Conservation (phyloP, 306 rosid genomes). For the Astragalus membranaceus region DNA sequence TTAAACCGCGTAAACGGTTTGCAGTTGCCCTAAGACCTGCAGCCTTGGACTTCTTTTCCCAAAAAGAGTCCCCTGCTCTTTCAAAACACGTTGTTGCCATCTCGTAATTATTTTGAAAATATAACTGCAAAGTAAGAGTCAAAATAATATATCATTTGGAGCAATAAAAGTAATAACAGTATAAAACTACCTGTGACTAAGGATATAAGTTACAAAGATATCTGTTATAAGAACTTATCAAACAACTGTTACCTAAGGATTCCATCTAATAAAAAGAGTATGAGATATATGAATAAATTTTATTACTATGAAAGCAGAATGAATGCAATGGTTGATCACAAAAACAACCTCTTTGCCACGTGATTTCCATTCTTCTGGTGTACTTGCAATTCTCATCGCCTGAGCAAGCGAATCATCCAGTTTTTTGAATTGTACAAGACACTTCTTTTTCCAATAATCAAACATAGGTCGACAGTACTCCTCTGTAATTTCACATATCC, state of each 20-base stretch:
- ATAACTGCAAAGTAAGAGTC: slow-evolving; percentile 38
- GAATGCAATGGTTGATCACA: background rate
- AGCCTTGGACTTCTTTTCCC: slow-evolving; percentile 73
- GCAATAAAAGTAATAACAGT: background rate
- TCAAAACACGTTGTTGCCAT: slow-evolving; percentile 79
- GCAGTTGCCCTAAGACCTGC: slow-evolving; percentile 58
- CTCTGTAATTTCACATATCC: slow-evolving; percentile 57
- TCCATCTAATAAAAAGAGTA: background rate
- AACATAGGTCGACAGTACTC: slow-evolving; percentile 45
- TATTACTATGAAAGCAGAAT: background rate
- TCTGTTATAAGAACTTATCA: background rate
- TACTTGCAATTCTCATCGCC: slow-evolving; percentile 73
- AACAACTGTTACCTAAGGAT: background rate
- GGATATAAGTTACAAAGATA: background rate
- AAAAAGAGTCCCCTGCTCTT: slow-evolving; percentile 58
- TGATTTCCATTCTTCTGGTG: slow-evolving; percentile 64
- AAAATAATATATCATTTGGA: background rate
- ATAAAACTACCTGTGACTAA: background rate
- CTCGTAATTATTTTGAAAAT: slow-evolving; percentile 51
- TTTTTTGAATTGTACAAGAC: slow-evolving; percentile 56
- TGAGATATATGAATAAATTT: background rate
- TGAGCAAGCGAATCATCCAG: slow-evolving; percentile 68
- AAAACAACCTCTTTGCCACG: slow-evolving; percentile 64
- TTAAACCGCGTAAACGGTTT: slow-evolving; percentile 30
- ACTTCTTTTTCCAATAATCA: slow-evolving; percentile 59